Conservation (phyloP, 345 rosid species). For the Garcia nutans region DNA sequence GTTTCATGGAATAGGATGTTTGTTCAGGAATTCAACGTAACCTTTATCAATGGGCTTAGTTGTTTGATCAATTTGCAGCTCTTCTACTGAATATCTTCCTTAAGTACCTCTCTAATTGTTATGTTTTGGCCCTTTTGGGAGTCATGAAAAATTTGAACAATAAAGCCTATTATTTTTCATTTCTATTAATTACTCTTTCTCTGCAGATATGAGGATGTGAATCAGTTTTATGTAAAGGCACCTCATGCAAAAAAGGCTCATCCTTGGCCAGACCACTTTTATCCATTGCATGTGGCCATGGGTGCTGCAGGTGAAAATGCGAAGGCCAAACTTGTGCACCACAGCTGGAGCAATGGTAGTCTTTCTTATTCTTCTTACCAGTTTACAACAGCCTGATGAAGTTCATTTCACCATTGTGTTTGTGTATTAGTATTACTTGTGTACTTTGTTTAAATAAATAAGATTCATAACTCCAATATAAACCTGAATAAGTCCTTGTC, state of each 20-base stretch:
- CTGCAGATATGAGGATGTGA: conserved; percentile 72
- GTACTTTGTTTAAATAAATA: not conserved
- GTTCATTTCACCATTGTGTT: not conserved
- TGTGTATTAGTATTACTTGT: not conserved
- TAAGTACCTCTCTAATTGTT: not conserved
- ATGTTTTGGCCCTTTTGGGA: not conserved
- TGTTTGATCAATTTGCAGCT: no score
- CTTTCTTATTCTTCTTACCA: conserved; percentile 79
- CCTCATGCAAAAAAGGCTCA: conserved; percentile 77
- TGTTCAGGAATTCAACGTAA: no score
- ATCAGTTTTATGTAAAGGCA: conserved; percentile 60
- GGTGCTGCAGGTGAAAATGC: conserved; percentile 78
- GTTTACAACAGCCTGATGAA: conserved; percentile 45
- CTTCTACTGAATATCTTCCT: not conserved
- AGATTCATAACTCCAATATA: not conserved
- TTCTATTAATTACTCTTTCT: not conserved
- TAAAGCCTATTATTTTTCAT: not conserved
- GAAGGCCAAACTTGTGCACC: conserved; percentile 68
- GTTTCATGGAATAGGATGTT: no score
- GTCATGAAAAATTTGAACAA: not conserved
- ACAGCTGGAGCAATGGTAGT: conserved; percentile 69
- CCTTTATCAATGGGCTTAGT: no score
- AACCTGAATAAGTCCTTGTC: not conserved
- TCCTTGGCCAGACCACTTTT: conserved; percentile 86
- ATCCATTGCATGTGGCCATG: conserved; percentile 85